Evolutionary conservation across 768 basidiomycete genomes (phyloP).

Genomic region (Suillus paluster): DNA sequence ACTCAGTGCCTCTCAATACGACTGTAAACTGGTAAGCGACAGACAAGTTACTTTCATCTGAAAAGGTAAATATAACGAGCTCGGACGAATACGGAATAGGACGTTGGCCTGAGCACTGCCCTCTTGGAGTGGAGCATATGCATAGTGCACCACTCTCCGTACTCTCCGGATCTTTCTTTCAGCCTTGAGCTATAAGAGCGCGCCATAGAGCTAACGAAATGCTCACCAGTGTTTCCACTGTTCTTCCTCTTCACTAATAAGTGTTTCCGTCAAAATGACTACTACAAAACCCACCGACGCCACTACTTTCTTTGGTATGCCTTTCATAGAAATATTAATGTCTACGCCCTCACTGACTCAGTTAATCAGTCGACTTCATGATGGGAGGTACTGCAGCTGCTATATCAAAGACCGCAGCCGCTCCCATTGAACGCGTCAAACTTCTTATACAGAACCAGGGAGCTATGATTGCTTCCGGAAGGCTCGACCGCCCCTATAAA

Average conservation of each 20-base stretch:
- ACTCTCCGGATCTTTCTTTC: background rate
- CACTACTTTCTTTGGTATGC: constrained; percentile 25
- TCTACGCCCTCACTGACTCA: constrained; percentile 10
- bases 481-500: constrained; percentile 40
- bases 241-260: background rate
- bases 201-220: background rate
- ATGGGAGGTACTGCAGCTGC: constrained; percentile 40
- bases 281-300: constrained; percentile 1
- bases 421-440: constrained; percentile 47
- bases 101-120: background rate
- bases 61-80: background rate
- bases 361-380: constrained; percentile 37
- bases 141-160: too few relatives aligned
- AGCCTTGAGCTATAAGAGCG: background rate
- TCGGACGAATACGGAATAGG: background rate
- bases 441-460: constrained; percentile 46
- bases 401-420: constrained; percentile 45
- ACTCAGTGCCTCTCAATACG: background rate
- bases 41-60: background rate
- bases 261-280: background rate
- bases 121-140: background rate
- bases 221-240: background rate
- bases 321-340: background rate
- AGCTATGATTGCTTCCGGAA: constrained; percentile 40
- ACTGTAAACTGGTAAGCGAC: background rate